Percentiles rank a stretch among this genome's conserved stretches.
These are phyloP conservation scores for Cyclotella atomus DNA, from an alignment of 108 stramenopile species.

Conservation along the genomic window DNA sequence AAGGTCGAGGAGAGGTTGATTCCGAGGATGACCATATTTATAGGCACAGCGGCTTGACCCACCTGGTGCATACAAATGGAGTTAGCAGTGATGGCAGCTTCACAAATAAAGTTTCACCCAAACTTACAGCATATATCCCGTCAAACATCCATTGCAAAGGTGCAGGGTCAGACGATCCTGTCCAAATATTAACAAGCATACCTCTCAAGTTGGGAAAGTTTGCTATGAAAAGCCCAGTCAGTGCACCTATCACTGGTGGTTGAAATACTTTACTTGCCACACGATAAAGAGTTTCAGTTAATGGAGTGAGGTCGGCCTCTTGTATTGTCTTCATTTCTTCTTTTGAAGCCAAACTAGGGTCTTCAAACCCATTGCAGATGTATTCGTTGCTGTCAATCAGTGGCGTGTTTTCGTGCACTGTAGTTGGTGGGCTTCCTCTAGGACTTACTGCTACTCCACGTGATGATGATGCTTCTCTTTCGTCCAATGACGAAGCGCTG, in stretches of 20 bases:
- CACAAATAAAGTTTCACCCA: neutral
- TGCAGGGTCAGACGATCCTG: slow-evolving; percentile 58
- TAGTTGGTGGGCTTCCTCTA: neutral
- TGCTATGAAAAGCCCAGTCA: slow-evolving; percentile 79
- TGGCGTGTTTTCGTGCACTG: slow-evolving; percentile 9
- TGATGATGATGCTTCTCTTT: neutral
- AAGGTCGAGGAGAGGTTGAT: slow-evolving; percentile 71
- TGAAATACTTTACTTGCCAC: slow-evolving; percentile 59
- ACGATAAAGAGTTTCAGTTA: slow-evolving; percentile 42
- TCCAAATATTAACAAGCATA: slow-evolving; percentile 76
- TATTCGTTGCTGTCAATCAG: neutral
- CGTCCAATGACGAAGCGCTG: neutral
- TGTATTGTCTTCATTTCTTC: slow-evolving; percentile 31
- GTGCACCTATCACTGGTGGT: slow-evolving; percentile 80
- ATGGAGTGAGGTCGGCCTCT: slow-evolving; percentile 35
- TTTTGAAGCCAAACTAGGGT: slow-evolving; percentile 9
- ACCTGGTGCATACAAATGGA: slow-evolving; percentile 19
- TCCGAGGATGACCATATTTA: slow-evolving; percentile 91
- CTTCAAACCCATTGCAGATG: neutral
- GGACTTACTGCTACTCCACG: neutral
- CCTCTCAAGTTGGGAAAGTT: slow-evolving; percentile 63
- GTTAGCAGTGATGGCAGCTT: neutral
- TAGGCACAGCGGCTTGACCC: slow-evolving; percentile 85
- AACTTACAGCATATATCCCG: slow-evolving; percentile 66
- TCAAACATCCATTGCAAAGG: slow-evolving; percentile 90